These are phyloP conservation scores for Anacardium occidentale DNA, from an alignment of 345 rosid species.

Conservation along the genomic window DNA sequence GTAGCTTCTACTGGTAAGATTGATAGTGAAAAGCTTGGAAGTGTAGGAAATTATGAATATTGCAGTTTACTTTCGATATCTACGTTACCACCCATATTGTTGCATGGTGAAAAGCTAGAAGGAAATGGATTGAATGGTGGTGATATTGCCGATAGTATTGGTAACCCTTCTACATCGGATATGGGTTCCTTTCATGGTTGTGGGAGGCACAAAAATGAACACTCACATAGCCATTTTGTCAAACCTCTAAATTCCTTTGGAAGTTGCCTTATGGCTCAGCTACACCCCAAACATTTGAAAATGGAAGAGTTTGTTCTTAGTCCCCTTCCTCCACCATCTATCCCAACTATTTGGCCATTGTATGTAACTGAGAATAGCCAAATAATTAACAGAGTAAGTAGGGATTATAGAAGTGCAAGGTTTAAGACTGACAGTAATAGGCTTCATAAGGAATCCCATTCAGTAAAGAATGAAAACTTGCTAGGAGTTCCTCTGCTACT, in stretches of 20 bases:
- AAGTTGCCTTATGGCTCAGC: conserved; percentile 64
- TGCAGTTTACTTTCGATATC: conserved; percentile 27
- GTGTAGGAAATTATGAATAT: conserved; percentile 26
- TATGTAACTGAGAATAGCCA: conserved; percentile 55
- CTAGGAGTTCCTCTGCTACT: conserved; percentile 52
- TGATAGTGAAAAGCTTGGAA: conserved; percentile 26
- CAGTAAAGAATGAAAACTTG: conserved; percentile 22
- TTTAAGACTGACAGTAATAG: conserved; percentile 15
- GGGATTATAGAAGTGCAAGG: conserved; percentile 22
- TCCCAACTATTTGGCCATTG: conserved; percentile 46
- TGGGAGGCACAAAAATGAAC: conserved; percentile 37
- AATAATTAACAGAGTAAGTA: conserved; percentile 43
- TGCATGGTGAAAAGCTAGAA: conserved; percentile 22
- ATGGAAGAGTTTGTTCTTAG: conserved; percentile 50
- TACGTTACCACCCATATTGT: conserved; percentile 27
- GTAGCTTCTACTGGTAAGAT: conserved; percentile 31
- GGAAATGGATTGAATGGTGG: conserved; percentile 18
- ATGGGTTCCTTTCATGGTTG: conserved; percentile 26
- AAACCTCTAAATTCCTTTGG: conserved; percentile 61
- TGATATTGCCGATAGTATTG: conserved; percentile 9
- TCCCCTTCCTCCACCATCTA: conserved; percentile 44
- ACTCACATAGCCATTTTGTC: conserved; percentile 20
- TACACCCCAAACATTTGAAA: conserved; percentile 42
- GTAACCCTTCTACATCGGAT: conserved; percentile 20
- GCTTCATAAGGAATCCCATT: conserved; percentile 28